Conservation (phyloP, 106 monocot genomes). For the Acanthochlamys bracteata region DNA sequence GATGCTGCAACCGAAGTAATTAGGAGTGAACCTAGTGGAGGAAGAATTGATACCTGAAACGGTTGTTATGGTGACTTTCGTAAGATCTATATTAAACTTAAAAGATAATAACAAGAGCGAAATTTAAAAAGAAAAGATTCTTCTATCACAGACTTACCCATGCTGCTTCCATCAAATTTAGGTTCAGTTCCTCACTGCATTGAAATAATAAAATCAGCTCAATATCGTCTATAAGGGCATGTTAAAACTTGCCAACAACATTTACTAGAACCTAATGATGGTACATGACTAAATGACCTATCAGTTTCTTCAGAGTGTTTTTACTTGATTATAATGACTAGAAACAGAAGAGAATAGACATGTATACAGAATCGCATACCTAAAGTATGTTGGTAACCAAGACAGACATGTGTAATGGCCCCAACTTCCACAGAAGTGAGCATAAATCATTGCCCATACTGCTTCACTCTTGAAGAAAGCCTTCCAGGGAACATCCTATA, state of each 20-base stretch:
- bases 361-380: too few species aligned
- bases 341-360: too few species aligned
- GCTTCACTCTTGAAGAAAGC: constrained; percentile 79
- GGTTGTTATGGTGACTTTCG: neutral
- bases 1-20: constrained; percentile 79
- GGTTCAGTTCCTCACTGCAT: constrained; percentile 89
- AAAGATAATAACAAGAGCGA: neutral
- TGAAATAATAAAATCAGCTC: neutral
- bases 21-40: constrained; percentile 82
- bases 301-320: too few species aligned
- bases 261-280: too few species aligned
- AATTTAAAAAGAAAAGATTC: constrained; percentile 3
- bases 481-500: constrained; percentile 84
- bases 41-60: constrained; percentile 79
- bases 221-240: too few species aligned
- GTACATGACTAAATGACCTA: too few species aligned
- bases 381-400: constrained; percentile 96
- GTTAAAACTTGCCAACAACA: too few species aligned
- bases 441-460: constrained; percentile 99
- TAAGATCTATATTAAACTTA: neutral
- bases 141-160: constrained; percentile 53
- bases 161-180: constrained; percentile 96
- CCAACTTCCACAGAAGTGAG: constrained; percentile 99
- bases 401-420: constrained; percentile 96
- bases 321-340: too few species aligned